A percentile compares a stretch with the other conserved stretches of the same genome.
phyloP scores from a whole-genome alignment of 2,329 filamentous ascomycete genomes.

The Neonectria ditissima region DNA sequence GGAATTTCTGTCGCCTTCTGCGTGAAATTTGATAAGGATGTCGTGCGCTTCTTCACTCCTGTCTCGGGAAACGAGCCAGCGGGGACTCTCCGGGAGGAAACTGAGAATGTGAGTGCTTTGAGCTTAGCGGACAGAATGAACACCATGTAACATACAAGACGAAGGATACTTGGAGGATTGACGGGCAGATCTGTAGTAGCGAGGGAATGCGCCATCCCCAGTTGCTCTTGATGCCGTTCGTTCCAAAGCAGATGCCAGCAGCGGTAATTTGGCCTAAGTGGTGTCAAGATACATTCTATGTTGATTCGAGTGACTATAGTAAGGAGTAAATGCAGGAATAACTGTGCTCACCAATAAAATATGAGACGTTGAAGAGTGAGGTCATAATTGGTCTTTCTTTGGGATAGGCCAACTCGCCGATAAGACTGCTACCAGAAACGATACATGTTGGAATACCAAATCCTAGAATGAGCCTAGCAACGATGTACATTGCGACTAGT shows the following conservation, averaged over 20 bases:
- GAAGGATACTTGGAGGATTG: slow-evolving; percentile 53
- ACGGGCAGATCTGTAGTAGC: slow-evolving; percentile 57
- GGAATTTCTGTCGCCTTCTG: slow-evolving; percentile 63
- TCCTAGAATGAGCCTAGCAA: slow-evolving; percentile 70
- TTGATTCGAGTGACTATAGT: too few species aligned
- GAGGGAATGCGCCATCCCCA: slow-evolving; percentile 55
- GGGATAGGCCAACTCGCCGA: slow-evolving; percentile 71
- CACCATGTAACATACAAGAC: slow-evolving; percentile 49
- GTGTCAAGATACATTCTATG: neutral
- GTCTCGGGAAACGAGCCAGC: slow-evolving; percentile 49
- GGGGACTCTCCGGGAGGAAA: slow-evolving; percentile 48
- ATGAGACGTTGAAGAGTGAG: slow-evolving; percentile 56
- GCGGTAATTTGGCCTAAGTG: slow-evolving; percentile 55
- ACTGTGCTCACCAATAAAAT: slow-evolving; percentile 60
- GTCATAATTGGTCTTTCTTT: slow-evolving; percentile 68
- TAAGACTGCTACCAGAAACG: slow-evolving; percentile 67
- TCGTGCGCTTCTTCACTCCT: slow-evolving; percentile 48
- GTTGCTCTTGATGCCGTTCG: slow-evolving; percentile 50
- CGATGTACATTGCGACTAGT: slow-evolving; percentile 69
- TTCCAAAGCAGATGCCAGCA: slow-evolving; percentile 60
- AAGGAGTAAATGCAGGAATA: neutral
- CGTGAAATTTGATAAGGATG: slow-evolving; percentile 58
- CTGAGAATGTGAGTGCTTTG: slow-evolving; percentile 12
- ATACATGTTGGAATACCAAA: slow-evolving; percentile 72
- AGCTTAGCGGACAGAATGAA: too few species aligned